A percentile compares a stretch with the other conserved stretches of the same genome.
These are phyloP conservation scores for Hericium alpestre DNA, from an alignment of 768 basidiomycete species.

Conservation along the genomic window DNA sequence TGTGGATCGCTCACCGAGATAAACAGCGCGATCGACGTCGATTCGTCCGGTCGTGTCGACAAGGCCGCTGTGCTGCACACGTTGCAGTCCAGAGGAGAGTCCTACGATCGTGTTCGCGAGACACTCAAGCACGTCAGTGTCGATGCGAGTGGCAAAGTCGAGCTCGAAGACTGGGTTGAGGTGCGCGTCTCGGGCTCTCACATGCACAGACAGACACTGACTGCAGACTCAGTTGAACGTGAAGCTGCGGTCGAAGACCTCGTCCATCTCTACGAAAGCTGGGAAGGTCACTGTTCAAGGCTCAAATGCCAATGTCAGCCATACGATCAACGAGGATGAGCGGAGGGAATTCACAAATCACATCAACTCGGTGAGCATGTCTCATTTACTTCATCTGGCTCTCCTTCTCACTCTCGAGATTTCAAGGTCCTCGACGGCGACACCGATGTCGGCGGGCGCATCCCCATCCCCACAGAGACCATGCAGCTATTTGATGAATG, in stretches of 20 bases:
- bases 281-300: conserved; percentile 93
- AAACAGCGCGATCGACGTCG: conserved; percentile 59
- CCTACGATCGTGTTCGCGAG: conserved; percentile 82
- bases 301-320: conserved; percentile 89
- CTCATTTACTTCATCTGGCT: background rate
- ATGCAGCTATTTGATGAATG: conserved; percentile 99
- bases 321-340: conserved; percentile 97
- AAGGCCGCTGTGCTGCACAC: conserved; percentile 74
- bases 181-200: conserved; percentile 29
- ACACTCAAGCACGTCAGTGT: conserved; percentile 90
- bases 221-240: conserved; percentile 54
- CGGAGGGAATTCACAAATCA: conserved; percentile 94
- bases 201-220: background rate
- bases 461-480: conserved; percentile 90
- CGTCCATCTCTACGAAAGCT: conserved; percentile 42
- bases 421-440: conserved; percentile 84
- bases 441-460: conserved; percentile 65
- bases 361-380: conserved; percentile 74
- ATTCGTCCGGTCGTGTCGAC: conserved; percentile 73
- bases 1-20: background rate
- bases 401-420: background rate
- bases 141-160: conserved; percentile 91
- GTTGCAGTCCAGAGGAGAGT: conserved; percentile 71
- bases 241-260: conserved; percentile 51
- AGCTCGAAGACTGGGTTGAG: conserved; percentile 98